A percentile compares a stretch with the other conserved stretches of the same genome.
Evolutionary conservation across 2,329 filamentous ascomycete genomes (phyloP).

Genomic region (Rhytidhysteron rufulum): DNA sequence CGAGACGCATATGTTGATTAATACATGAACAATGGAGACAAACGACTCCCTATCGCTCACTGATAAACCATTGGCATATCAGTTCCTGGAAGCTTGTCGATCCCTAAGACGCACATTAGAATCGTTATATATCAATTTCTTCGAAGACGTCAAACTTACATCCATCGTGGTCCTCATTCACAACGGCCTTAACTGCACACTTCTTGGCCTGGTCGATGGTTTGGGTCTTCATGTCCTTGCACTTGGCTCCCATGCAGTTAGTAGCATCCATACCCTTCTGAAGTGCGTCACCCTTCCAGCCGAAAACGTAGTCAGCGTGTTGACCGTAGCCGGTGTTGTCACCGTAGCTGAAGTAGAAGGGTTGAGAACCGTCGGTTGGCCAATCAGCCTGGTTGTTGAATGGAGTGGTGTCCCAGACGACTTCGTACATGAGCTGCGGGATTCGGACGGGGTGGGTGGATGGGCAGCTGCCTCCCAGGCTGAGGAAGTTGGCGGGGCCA

Average conservation of each 20-base stretch:
- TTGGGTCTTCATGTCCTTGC: conserved; percentile 22
- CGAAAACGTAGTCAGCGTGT: conserved; percentile 27
- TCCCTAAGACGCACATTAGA: too few species aligned
- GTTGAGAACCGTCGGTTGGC: conserved; percentile 22
- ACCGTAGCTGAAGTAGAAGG: conserved; percentile 18
- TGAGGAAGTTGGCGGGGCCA: conserved; percentile 17
- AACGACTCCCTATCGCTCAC: too few species aligned
- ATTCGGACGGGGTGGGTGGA: conserved; percentile 43
- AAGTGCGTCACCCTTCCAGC: conserved; percentile 26
- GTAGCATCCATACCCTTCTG: conserved; percentile 28
- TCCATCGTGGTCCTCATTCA: conserved; percentile 21
- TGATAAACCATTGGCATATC: too few species aligned
- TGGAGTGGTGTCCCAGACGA: conserved; percentile 41
- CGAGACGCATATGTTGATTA: too few species aligned
- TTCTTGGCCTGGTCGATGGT: conserved; percentile 14
- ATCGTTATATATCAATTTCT: too few species aligned
- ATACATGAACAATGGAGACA: too few species aligned
- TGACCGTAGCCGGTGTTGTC: conserved; percentile 19
- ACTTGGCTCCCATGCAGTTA: conserved; percentile 25
- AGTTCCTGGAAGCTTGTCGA: too few species aligned
- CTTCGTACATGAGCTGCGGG: conserved; percentile 46
- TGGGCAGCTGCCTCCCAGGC: conserved; percentile 35
- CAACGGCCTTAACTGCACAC: conserved; percentile 19
- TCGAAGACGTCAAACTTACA: too few species aligned
- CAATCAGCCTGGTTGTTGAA: conserved; percentile 33